Conservation (phyloP, 1,284 basidiomycete genomes). For the Fomitopsis schrenkii region DNA sequence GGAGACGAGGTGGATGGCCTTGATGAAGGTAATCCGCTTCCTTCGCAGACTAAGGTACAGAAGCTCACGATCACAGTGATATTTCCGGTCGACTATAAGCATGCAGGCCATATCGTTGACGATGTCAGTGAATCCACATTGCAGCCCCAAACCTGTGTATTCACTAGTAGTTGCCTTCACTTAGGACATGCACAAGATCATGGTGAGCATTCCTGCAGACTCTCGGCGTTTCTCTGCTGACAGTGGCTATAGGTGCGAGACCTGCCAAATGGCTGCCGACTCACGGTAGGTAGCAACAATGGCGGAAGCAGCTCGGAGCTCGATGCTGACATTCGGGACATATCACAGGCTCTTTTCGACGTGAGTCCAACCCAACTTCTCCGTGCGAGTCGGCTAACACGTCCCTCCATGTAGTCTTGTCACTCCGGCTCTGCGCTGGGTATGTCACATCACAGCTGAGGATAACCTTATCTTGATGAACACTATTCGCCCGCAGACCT, state of each 20-base stretch:
- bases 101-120: slow-evolving; percentile 66
- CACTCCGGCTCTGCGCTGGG: slow-evolving; percentile 62
- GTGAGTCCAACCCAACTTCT: slow-evolving; percentile 34
- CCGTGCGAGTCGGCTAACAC: not conserved
- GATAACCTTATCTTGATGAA: not conserved
- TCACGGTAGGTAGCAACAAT: slow-evolving; percentile 50
- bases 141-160: no score
- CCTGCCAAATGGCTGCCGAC: slow-evolving; percentile 58
- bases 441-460: slow-evolving; percentile 23
- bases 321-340: not conserved
- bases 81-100: slow-evolving; percentile 75
- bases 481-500: slow-evolving; percentile 38
- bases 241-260: slow-evolving; percentile 42
- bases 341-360: slow-evolving; percentile 61
- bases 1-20: slow-evolving; percentile 67
- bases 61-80: slow-evolving; percentile 22
- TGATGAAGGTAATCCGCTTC: slow-evolving; percentile 47
- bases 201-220: slow-evolving; percentile 36
- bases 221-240: not conserved
- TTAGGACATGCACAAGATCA: slow-evolving; percentile 56
- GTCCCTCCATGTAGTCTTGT: slow-evolving; percentile 40
- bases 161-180: not conserved
- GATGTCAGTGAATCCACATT: slow-evolving; percentile 48
- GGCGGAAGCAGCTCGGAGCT: not conserved
- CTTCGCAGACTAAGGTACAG: not conserved